Percentiles rank a stretch among this genome's conserved stretches.
Conservation (phyloP, 2,329 filamentous ascomycete species). For the Colletotrichum eremochloae region DNA sequence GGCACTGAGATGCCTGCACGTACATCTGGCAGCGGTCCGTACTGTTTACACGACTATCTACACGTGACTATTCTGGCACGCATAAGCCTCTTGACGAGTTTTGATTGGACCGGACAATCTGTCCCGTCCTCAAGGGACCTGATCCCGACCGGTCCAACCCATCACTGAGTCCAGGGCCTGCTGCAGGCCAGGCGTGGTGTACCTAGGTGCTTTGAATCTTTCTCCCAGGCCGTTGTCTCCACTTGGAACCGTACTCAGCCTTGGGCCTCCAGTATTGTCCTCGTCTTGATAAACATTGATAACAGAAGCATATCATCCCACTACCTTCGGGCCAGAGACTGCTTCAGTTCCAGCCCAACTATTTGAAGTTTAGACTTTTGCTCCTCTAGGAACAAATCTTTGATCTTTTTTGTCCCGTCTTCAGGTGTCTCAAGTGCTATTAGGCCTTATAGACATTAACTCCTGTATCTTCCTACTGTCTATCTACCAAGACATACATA, state of each 20-base stretch:
- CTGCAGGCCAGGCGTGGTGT: not conserved
- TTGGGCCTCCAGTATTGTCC: constrained; percentile 1
- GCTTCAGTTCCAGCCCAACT: not conserved
- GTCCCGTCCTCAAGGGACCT: constrained; percentile 27
- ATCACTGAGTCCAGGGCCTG: not conserved
- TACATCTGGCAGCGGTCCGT: not conserved
- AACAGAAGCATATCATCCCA: constrained; percentile 18
- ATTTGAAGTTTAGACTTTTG: constrained; percentile 4
- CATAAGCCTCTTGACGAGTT: too few relatives aligned
- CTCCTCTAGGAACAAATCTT: not conserved
- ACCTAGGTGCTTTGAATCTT: not conserved
- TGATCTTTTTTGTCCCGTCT: not conserved
- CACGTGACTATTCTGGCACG: constrained; percentile 10
- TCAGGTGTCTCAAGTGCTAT: constrained; percentile 19
- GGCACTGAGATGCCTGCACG: not conserved
- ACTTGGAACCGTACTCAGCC: constrained; percentile 1
- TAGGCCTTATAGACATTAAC: constrained; percentile 16
- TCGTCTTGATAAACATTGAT: constrained; percentile 14
- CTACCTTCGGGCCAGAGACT: not conserved
- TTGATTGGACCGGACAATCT: constrained; percentile 40
- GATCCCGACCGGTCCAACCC: constrained; percentile 28
- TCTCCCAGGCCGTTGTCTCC: not conserved
- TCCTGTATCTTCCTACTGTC: not conserved
- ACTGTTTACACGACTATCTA: not conserved
- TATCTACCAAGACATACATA: constrained; percentile 7